These are phyloP conservation scores for Lycium barbarum DNA, from an alignment of 257 asterid genomes.

Conservation along the genomic window DNA sequence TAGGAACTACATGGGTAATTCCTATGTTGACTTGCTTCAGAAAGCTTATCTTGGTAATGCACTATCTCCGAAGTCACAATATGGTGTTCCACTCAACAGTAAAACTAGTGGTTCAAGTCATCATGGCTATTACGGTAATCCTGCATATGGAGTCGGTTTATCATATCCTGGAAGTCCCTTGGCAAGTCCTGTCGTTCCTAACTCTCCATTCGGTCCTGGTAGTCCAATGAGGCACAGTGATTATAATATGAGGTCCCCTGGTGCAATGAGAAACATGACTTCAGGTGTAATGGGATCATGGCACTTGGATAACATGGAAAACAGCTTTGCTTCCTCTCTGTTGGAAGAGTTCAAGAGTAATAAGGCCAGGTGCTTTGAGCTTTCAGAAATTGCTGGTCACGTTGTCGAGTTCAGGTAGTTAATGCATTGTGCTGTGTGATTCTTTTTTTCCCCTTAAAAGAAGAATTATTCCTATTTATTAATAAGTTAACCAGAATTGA, in stretches of 20 bases:
- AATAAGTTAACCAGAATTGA: conserved; percentile 19
- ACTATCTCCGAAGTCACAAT: conserved; percentile 77
- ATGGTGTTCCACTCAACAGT: conserved; percentile 60
- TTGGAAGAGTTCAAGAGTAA: conserved; percentile 96
- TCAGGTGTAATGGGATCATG: conserved; percentile 79
- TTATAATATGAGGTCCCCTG: conserved; percentile 62
- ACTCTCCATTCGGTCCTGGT: conserved; percentile 73
- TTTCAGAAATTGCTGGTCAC: conserved; percentile 82
- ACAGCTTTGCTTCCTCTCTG: conserved; percentile 67
- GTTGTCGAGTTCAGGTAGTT: conserved; percentile 92
- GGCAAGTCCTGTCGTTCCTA: conserved; percentile 64
- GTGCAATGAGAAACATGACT: conserved; percentile 73
- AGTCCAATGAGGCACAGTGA: conserved; percentile 90
- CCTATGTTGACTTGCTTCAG: conserved; percentile 82
- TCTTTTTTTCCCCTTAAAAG: not conserved
- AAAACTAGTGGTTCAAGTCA: conserved; percentile 62
- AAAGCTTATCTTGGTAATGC: conserved; percentile 76
- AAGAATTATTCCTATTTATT: not conserved
- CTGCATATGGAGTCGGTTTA: conserved; percentile 66
- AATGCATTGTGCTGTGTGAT: not conserved
- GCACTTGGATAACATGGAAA: conserved; percentile 83
- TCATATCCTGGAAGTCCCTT: conserved; percentile 90
- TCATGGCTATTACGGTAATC: conserved; percentile 82
- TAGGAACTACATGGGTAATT: conserved; percentile 66
- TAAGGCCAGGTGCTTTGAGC: conserved; percentile 87